phyloP scores from a whole-genome alignment of 495 filamentous ascomycete species.

The Lasiosphaeria miniovina region DNA sequence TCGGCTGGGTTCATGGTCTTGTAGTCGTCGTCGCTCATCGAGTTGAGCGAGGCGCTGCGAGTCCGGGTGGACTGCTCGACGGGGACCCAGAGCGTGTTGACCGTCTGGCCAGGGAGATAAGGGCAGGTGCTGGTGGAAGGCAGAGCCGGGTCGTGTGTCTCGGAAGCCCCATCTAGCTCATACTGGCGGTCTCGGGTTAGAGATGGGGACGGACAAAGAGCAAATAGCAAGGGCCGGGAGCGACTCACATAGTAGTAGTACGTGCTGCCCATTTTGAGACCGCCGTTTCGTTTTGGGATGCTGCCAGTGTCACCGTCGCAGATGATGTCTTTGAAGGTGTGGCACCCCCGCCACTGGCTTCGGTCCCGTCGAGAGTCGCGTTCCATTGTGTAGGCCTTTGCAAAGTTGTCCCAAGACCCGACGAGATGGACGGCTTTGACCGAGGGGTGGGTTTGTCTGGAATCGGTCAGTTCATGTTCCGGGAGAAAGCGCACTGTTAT shows the following conservation, averaged over 20 bases:
- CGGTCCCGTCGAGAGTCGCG: constrained; percentile 65
- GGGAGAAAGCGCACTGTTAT: constrained; percentile 1
- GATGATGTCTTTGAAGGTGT: constrained; percentile 77
- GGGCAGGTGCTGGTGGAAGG: constrained; percentile 78
- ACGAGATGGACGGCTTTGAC: constrained; percentile 72
- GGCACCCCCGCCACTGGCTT: constrained; percentile 80
- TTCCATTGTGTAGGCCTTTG: constrained; percentile 71
- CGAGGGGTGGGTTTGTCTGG: constrained; percentile 62
- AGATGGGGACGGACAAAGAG: constrained; percentile 9
- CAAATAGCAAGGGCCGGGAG: not conserved
- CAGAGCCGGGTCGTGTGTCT: constrained; percentile 66
- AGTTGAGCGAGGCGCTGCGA: constrained; percentile 52
- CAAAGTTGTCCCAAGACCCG: constrained; percentile 94
- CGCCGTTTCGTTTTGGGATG: constrained; percentile 63
- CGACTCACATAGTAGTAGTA: constrained; percentile 89
- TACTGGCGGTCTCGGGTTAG: constrained; percentile 55
- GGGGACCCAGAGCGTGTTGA: constrained; percentile 81
- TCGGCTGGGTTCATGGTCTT: constrained; percentile 76
- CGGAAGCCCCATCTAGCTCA: constrained; percentile 68
- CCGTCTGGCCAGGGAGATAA: constrained; percentile 76
- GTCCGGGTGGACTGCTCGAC: constrained; percentile 56
- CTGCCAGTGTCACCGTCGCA: constrained; percentile 66
- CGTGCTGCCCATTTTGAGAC: constrained; percentile 84
- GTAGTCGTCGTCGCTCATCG: constrained; percentile 47
- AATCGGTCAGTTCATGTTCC: constrained; percentile 5